Base-by-base conservation (phyloP, 1,284 basidiomycete genomes). In the Pholiota adiposa region DNA sequence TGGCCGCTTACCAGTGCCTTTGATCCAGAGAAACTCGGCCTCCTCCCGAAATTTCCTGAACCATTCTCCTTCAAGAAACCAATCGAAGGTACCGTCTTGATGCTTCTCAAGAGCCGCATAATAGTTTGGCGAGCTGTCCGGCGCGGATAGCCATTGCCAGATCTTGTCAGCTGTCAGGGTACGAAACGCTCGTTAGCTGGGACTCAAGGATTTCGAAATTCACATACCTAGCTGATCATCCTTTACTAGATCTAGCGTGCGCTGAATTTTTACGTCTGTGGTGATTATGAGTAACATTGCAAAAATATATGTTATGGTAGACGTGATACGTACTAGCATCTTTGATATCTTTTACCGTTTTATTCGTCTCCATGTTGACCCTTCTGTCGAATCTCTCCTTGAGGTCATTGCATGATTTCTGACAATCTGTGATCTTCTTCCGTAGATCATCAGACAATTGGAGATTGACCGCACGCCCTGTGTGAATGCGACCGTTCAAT, bases 41-140 rank as follows among this genome's bases (percentile, higher is more conserved):
- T 33, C 36, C 23, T 49, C 44, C 4, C 0, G 0, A 11, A 43
- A 55, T 5, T 23, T 23, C 7, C 21, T 6, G 33, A 59, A 59
- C 16, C 23, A 43, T 9, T 50, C 27, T 2, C 52, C 44, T 2
- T 50, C 34, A 18, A 59, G 52, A 44, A 59, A 59, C 58, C 52
- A 59, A 3, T 44, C 49, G 36, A 52, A 59, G 21, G 58, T 55
- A 27, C n/a, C 36, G 8, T 7, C 29, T 46, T 60, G 54, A 36
- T 27, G 54, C 44, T 60, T 56, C 23, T 43, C 49, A 4, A 16
- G 18, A 2, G 59, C 54, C 38, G 51, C 59, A 46, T 60, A 34
- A 4, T 19, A 38, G 41, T 56, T 56, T 41, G 16, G 31, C 29
- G 59, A 56, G 46, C 54, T 52, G 31, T 60, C 54, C 12, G 59